Base-by-base conservation (phyloP, 164 flowering plant species). In the Santalum album region DNA sequence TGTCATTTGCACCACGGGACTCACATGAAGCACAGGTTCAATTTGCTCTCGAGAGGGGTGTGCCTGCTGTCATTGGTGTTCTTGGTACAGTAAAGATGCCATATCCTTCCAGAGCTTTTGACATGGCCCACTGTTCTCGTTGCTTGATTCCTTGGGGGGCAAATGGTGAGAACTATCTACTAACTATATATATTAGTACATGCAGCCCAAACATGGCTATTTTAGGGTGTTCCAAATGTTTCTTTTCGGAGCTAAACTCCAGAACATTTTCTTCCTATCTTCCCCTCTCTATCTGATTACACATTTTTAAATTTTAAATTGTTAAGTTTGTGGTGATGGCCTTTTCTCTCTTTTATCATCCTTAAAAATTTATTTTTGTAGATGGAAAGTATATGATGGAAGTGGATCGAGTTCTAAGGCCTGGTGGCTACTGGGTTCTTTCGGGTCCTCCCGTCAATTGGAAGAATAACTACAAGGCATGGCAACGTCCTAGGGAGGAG, bases 1-100 rank as follows among this genome's bases (percentile, higher is more conserved):
- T 89, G 95, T 89, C 97, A 12, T 82, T 89, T 72, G 97, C 97
- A 20, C 97, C 95, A 36, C 82, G 95, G 71, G 97, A 89, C 49
- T 84, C 90, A 25, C 97, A 89, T 51, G 88, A 84, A 62, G 96
- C 96, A 36, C 95, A 89, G 59, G 91, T 89, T 49, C 96, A 89
- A 59, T 89, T 89, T 72, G 95, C 96, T 71, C 83, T 89, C 45
- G 96, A 89, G 72, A 70, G 96, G 57, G 96, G 96, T 47, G 95
- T 89, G 19, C 97, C 95, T 58, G 95, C 97, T 17, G 83, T 89
- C 55, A 86, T 89, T 71, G 97, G 95, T 70, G 95, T 89, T 59
- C 74, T 86, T 59, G 97, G 95, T 49, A 78, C 95, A 46, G 75
- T 86, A 51, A 77, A 75, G 64, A 60, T 84, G 55, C 97, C 97